These are phyloP conservation scores for Salvia hispanica DNA, from an alignment of 257 asterid species.

Conservation along the genomic window DNA sequence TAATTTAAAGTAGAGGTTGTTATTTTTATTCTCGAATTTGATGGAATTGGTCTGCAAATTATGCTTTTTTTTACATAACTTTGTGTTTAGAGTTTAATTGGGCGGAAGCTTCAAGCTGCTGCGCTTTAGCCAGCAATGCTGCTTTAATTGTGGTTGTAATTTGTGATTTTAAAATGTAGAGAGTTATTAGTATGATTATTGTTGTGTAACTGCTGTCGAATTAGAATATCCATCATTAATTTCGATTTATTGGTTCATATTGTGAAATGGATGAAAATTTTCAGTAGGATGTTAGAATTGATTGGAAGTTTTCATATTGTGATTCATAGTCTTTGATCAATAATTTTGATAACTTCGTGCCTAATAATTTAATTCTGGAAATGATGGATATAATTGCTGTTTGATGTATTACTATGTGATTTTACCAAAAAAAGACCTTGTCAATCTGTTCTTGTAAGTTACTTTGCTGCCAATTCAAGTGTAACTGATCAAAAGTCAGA, in stretches of 20 bases:
- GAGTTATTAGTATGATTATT: background rate
- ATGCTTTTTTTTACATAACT: background rate
- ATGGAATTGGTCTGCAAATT: background rate
- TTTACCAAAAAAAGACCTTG: background rate
- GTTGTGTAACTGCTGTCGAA: background rate
- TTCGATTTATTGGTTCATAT: background rate
- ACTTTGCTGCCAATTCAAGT: background rate
- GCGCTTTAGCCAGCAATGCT: background rate
- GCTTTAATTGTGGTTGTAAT: conserved; percentile 13
- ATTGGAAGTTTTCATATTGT: background rate
- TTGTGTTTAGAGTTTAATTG: background rate
- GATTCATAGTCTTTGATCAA: background rate
- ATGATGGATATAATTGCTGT: background rate
- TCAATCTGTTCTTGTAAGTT: background rate
- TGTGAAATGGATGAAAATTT: background rate
- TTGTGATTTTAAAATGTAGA: background rate
- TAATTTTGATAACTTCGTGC: background rate
- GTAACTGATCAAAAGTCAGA: background rate
- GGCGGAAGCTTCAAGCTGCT: conserved; percentile 20
- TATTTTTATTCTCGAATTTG: background rate
- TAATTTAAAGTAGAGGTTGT: background rate
- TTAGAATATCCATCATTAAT: background rate
- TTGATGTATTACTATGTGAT: conserved; percentile 3
- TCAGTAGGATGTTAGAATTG: background rate
- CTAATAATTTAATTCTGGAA: background rate